Base-by-base conservation (phyloP, 2,329 filamentous ascomycete species). In the Apiospora hydei region DNA sequence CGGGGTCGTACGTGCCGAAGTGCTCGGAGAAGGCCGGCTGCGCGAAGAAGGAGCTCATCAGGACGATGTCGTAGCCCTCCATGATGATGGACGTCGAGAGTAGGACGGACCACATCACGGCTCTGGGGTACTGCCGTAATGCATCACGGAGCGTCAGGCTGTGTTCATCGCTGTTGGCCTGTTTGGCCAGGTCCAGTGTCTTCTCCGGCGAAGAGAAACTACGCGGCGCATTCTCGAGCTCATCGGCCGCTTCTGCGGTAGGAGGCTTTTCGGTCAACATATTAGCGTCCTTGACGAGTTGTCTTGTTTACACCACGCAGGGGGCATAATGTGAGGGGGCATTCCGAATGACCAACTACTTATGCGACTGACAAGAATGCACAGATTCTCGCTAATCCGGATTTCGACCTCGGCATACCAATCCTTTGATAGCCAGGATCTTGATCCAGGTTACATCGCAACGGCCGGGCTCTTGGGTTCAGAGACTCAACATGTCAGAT, bases 11-110 rank as follows among this genome's bases (percentile, higher is more conserved):
- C 0, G 64, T 6, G 13, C 81, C 81, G 70, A 80, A 84, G 46
- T 69, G 79, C 74, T 72, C 76, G 34, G 67, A 71, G 72, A 73
- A 81, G 75, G 26, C 77, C 21, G 61, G 79, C 73, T 79, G 80
- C n/a, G 74, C 81, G 68, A 77, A 81, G 72, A 83, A 79, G 34
- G 78, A 79, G 16, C 76, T 77, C 43, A 83, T 75, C 0, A 83
- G 73, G n/a, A 79, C 80, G 3, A 68, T 69, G 53, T 71, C 72
- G 24, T 71, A 74, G 49, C 75, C 76, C 72, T 77, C 76, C 78
- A 80, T 79, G 72, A 80, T 75, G 49, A 79, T 78, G 16, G 76
- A 74, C 1, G 75, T 72, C 2, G 76, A 78, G 41, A 80, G 74
- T 38, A 78, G 57, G 53, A 79, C 14, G 1, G 73, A 73, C 73